Evolutionary conservation across 2,329 filamentous ascomycete species (phyloP).

Genomic region (Pestalotiopsis sp.): DNA sequence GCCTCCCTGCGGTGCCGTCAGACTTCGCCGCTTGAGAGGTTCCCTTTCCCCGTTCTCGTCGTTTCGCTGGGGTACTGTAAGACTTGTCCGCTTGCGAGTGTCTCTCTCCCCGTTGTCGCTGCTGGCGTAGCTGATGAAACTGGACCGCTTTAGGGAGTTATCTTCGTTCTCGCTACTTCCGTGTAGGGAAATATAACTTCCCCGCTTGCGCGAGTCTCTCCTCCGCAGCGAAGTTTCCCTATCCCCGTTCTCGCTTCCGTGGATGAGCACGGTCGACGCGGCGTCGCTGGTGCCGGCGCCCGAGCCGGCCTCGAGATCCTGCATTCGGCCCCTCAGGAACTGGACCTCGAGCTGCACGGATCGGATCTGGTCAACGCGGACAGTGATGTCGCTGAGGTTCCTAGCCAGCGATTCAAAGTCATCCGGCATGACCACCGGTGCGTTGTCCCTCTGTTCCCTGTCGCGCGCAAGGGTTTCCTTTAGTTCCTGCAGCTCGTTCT

Average conservation of each 20-base stretch:
- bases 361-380: background rate
- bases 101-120: background rate
- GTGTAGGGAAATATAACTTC: background rate
- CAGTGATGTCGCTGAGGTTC: slow-evolving; percentile 1
- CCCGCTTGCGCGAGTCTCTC: background rate
- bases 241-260: background rate
- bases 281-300: background rate
- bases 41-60: background rate
- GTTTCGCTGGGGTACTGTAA: background rate
- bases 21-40: background rate
- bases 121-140: background rate
- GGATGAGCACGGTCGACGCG: background rate
- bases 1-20: background rate
- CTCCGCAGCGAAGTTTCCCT: background rate
- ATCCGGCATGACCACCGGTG: slow-evolving; percentile 28
- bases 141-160: background rate
- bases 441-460: slow-evolving; percentile 19
- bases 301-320: background rate
- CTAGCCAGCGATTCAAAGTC: slow-evolving; percentile 44
- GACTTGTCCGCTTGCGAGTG: background rate
- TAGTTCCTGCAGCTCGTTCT: slow-evolving; percentile 36
- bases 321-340: background rate
- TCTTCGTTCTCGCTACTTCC: background rate
- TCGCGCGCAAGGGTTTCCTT: slow-evolving; percentile 31
- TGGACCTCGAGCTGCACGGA: background rate